phyloP scores from a whole-genome alignment of 345 rosid genomes.

The Bruguiera parviflora region DNA sequence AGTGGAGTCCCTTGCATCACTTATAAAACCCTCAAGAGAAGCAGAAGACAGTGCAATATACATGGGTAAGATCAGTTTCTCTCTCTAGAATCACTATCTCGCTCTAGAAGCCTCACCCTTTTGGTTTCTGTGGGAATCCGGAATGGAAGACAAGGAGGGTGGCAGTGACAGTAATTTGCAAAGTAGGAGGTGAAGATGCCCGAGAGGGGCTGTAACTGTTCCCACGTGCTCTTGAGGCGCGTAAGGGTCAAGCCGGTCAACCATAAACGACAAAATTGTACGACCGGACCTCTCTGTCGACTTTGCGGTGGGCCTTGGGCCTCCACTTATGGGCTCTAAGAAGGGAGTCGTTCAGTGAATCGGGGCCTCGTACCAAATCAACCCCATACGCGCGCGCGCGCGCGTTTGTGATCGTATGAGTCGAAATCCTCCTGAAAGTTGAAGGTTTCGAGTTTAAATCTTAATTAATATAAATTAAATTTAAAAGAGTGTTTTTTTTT shows the following conservation, averaged over 20 bases:
- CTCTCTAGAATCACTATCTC: conserved; percentile 10
- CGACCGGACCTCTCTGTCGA: neutral
- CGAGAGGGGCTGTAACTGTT: conserved; percentile 19
- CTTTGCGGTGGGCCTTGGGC: neutral
- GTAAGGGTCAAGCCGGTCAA: conserved; percentile 45
- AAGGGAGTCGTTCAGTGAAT: neutral
- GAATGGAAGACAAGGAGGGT: conserved; percentile 13
- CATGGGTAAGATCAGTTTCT: conserved; percentile 8
- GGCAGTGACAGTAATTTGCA: conserved; percentile 18
- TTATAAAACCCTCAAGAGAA: conserved; percentile 19
- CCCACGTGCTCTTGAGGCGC: conserved; percentile 40
- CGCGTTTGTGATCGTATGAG: too few relatives aligned
- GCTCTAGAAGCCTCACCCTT: conserved; percentile 11
- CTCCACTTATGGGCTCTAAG: neutral
- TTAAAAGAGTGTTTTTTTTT: too few relatives aligned
- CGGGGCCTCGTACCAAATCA: neutral
- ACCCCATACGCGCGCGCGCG: too few relatives aligned
- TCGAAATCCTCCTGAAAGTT: too few relatives aligned
- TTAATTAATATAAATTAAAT: too few relatives aligned
- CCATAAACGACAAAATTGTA: conserved; percentile 20
- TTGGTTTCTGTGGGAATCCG: conserved; percentile 11
- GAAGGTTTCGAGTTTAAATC: too few relatives aligned
- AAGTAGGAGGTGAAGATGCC: conserved; percentile 33
- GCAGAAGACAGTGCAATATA: neutral
- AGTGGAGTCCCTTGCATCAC: conserved; percentile 2